phyloP scores from a whole-genome alignment of 257 asterid species.

The Euphrasia confusa region DNA sequence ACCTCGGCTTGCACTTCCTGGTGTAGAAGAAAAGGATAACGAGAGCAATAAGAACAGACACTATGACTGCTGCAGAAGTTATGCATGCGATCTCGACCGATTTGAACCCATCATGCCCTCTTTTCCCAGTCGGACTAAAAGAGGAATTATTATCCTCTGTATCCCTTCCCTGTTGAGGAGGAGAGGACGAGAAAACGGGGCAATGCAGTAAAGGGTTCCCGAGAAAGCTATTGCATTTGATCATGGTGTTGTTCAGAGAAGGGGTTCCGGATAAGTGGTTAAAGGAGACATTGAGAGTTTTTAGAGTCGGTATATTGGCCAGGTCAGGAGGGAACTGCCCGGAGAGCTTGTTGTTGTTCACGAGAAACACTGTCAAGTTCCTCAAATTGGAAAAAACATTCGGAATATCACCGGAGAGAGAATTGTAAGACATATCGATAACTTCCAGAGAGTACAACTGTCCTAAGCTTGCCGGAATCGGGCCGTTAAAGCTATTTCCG shows the following conservation, averaged over 20 bases:
- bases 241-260: slow-evolving; percentile 41
- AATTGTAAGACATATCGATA: slow-evolving; percentile 72
- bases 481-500: slow-evolving; percentile 61
- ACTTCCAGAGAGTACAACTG: slow-evolving; percentile 52
- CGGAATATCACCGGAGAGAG: slow-evolving; percentile 70
- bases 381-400: slow-evolving; percentile 48
- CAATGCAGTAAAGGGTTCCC: slow-evolving; percentile 77
- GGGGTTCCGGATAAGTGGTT: slow-evolving; percentile 74
- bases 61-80: slow-evolving; percentile 73
- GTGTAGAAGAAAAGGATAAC: slow-evolving; percentile 67
- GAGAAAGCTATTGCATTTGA: slow-evolving; percentile 57
- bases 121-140: slow-evolving; percentile 25
- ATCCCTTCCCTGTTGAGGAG: slow-evolving; percentile 50
- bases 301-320: slow-evolving; percentile 47
- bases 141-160: slow-evolving; percentile 31
- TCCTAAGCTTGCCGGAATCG: slow-evolving; percentile 64
- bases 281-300: slow-evolving; percentile 60
- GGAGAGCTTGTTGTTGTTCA: slow-evolving; percentile 67
- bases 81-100: slow-evolving; percentile 76
- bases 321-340: slow-evolving; percentile 65
- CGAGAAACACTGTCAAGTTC: slow-evolving; percentile 56
- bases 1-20: slow-evolving; percentile 70
- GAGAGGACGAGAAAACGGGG: slow-evolving; percentile 35
- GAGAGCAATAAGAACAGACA: slow-evolving; percentile 72
- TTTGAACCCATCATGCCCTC: slow-evolving; percentile 42